Percentiles rank a stretch among this genome's conserved stretches.
phyloP scores from a whole-genome alignment of 1,139 yeast genomes.

The Pichia sp. region DNA sequence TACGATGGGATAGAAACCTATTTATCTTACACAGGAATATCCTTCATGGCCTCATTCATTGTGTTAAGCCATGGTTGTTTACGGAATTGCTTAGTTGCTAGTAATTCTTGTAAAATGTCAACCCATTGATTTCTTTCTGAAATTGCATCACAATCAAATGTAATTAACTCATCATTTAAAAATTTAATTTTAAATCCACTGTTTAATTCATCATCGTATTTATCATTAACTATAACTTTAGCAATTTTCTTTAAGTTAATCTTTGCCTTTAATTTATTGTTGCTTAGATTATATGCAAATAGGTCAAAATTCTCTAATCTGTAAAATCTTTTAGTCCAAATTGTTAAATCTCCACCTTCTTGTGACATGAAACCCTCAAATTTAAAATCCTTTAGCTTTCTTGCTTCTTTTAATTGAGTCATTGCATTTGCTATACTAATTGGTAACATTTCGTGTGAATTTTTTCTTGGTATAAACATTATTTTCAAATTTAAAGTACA shows the following conservation, averaged over 20 bases:
- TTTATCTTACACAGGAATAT: neutral
- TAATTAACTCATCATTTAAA: slow-evolving; percentile 63
- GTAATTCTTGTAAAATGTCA: slow-evolving; percentile 43
- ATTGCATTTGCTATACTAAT: slow-evolving; percentile 56
- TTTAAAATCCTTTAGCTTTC: slow-evolving; percentile 33
- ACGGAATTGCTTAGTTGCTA: slow-evolving; percentile 45
- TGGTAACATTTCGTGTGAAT: slow-evolving; percentile 54
- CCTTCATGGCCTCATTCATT: slow-evolving; percentile 19
- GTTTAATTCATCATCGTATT: slow-evolving; percentile 42
- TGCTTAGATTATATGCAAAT: slow-evolving; percentile 58
- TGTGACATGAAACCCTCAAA: slow-evolving; percentile 64
- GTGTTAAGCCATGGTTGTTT: slow-evolving; percentile 67
- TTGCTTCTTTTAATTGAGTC: slow-evolving; percentile 44
- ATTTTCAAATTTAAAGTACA: slow-evolving; percentile 66
- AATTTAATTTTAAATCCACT: slow-evolving; percentile 60
- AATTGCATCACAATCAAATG: slow-evolving; percentile 59
- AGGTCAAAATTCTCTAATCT: slow-evolving; percentile 54
- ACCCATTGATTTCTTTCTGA: slow-evolving; percentile 56
- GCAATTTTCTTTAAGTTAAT: slow-evolving; percentile 59
- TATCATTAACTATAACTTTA: slow-evolving; percentile 56
- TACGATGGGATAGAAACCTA: neutral
- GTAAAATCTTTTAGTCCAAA: slow-evolving; percentile 58
- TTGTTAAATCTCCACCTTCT: slow-evolving; percentile 71
- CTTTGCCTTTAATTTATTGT: slow-evolving; percentile 58
- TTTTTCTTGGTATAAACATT: slow-evolving; percentile 62